Base-by-base conservation (phyloP, 352 stramenopile species). In the Blastocystis sp. region DNA sequence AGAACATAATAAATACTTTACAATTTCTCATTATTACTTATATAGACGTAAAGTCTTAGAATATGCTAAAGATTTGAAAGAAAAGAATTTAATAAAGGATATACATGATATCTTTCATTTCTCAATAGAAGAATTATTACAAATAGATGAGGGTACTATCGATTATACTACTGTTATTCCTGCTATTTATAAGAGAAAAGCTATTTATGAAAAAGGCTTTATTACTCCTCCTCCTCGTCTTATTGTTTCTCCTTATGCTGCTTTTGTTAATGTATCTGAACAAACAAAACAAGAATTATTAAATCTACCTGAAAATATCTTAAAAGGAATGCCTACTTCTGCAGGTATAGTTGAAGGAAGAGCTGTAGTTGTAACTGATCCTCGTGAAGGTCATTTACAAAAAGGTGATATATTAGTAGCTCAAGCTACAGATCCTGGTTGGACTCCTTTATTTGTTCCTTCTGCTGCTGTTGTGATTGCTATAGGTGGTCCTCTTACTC, bases 391-490 rank as follows among this genome's bases (percentile, higher is more conserved):
- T 13, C 27, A 31, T 11, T 18, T 52, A 6, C 9, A 11, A 13
- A 10, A 10, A 0, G 42, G 42, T 9, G 42, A 37, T 37, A 52
- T 52, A 1, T n/a, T 52, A 31, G 42, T 52, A 52, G 42, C 42
- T 9, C 10, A 34, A 36, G 42, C 42, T 11, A 52, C 42, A 5
- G 42, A 52, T 9, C 42, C 42, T 36, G n/a, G 11, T 18, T 52
- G 42, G 42, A 52, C 42, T 37, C 42, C 42, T 36, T 2, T 52
- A 31, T 52, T 52, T 52, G 16, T 52, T 37, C 9, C 6, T 23
- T 25, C 42, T 25, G n/a, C 42, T n/a, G 42, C 11, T 16, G 42
- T 34, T 25, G 23, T 52, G n/a, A 9, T 52, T 10, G 42, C 34
- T 16, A 34, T 52, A 9, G 42, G 42, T 9, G 42, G 42, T 2